Evolutionary conservation across 1,284 basidiomycete species (phyloP).

Genomic region (Volvariella surrecta): DNA sequence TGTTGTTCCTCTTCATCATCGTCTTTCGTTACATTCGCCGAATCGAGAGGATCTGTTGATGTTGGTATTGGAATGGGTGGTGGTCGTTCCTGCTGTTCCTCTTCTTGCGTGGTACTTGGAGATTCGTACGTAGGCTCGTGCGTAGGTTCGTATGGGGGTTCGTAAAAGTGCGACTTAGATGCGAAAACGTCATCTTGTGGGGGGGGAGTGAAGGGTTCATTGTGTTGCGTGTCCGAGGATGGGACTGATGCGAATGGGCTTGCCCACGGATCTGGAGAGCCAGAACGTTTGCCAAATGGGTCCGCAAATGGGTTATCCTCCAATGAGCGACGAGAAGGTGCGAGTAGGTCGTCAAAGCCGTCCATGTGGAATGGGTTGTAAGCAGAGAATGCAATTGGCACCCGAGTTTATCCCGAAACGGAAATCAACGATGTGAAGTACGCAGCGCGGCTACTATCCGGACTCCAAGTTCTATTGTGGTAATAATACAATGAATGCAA

Average conservation of each 20-base stretch:
- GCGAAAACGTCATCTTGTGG: too few species aligned
- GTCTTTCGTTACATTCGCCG: slow-evolving; percentile 21
- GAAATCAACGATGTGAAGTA: too few species aligned
- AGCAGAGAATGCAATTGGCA: too few species aligned
- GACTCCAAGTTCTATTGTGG: too few species aligned
- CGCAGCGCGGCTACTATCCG: too few species aligned
- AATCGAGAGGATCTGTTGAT: slow-evolving; percentile 34
- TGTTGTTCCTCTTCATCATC: slow-evolving; percentile 32
- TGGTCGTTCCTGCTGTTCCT: not conserved
- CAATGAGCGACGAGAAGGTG: slow-evolving; percentile 49
- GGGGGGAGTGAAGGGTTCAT: slow-evolving; percentile 5
- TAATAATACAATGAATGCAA: slow-evolving; percentile 4
- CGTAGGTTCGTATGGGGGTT: too few species aligned
- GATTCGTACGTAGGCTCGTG: too few species aligned
- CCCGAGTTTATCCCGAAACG: too few species aligned
- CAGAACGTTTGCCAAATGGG: slow-evolving; percentile 58
- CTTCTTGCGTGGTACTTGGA: too few species aligned
- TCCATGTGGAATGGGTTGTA: slow-evolving; percentile 34
- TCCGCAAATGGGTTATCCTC: slow-evolving; percentile 74
- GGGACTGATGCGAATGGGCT: slow-evolving; percentile 29
- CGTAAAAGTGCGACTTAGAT: too few species aligned
- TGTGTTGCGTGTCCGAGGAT: slow-evolving; percentile 4
- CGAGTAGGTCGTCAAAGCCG: slow-evolving; percentile 70
- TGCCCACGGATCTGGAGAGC: slow-evolving; percentile 74
- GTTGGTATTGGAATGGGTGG: too few species aligned